phyloP scores from a whole-genome alignment of 306 rosid species.

The Cucumis cinereus region DNA sequence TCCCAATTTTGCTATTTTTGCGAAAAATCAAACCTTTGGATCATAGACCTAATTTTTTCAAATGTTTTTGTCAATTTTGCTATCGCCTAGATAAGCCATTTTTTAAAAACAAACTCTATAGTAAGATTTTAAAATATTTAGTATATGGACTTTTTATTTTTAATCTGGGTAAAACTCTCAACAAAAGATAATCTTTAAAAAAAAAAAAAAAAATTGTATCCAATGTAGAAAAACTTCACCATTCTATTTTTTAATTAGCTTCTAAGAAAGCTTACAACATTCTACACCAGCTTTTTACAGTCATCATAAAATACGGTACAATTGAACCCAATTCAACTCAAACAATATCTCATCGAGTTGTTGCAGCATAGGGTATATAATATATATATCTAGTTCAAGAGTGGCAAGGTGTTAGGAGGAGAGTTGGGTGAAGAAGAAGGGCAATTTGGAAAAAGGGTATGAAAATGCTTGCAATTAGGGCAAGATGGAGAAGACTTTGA shows the following conservation, averaged over 20 bases:
- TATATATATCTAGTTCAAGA: background rate
- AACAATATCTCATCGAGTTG: background rate
- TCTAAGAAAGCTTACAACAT: background rate
- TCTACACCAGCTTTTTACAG: background rate
- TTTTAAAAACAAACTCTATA: too few relatives aligned
- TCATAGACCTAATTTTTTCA: too few relatives aligned
- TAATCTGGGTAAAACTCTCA: too few relatives aligned
- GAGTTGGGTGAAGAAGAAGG: background rate
- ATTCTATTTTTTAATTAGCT: background rate
- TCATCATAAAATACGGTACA: background rate
- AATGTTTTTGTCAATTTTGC: too few relatives aligned
- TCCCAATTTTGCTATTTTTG: too few relatives aligned
- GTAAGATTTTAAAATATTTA: too few relatives aligned
- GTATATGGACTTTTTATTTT: too few relatives aligned
- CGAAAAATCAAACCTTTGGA: too few relatives aligned
- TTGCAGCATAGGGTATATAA: background rate
- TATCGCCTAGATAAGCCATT: too few relatives aligned
- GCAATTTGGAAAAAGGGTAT: slow-evolving; percentile 16
- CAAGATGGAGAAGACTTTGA: slow-evolving; percentile 36
- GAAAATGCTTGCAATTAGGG: slow-evolving; percentile 37
- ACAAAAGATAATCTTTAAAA: too few relatives aligned
- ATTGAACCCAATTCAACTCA: background rate
- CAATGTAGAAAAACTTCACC: background rate
- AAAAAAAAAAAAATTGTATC: background rate
- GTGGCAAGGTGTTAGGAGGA: slow-evolving; percentile 1